Evolutionary conservation across 352 stramenopile species (phyloP), one percentile per base, ranked within the genome.

Genomic region (Pythium aristosporum): DNA sequence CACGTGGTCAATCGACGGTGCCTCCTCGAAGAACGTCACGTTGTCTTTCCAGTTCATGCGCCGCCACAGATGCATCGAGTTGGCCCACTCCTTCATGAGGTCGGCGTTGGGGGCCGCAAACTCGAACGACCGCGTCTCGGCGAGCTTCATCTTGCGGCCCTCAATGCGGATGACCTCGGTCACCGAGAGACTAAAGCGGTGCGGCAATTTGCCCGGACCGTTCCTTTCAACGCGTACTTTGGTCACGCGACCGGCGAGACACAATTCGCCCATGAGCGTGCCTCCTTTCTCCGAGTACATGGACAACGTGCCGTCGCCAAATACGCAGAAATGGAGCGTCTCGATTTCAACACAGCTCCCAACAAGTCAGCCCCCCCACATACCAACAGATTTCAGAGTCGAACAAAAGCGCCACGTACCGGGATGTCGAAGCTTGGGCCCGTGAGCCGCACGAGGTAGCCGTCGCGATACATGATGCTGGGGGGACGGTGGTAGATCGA

Each of bases 21-120:
- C 74, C 57, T 70, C 67, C 37, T 91, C 82, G 32, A 93, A 93
- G 72, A 93, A 93, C 68, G 84, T 91, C 69, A 93, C 84, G 61
- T 93, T 86, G 54, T 93, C 84, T 63, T 91, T 91, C 84, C 84
- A 93, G 73, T 88, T 93, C 84, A 93, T 93, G 50, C 84, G 84
- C 18, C 82, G 82, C 84, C 84, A 93, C 13, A 93, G 71, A 47
- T 93, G 84, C 65, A 93, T 67, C 47, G 84, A 76, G 67, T 93
- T 93, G 58, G 84, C 84, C 84, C 84, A 93, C 67, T 93, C 84
- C 70, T 91, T 93, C 84, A 93, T 93, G 6, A 93, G 69, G 65
- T 88, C 82, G 44, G 87, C 80, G 7, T 67, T 87, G 0, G 84
- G 80, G 23, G 84, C 84, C 11, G 82, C 81, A 47, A 93, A 90